A percentile compares a stretch with the other conserved stretches of the same genome.
phyloP scores from a whole-genome alignment of 1,139 yeast species.

The Saccharomyces hybrid region DNA sequence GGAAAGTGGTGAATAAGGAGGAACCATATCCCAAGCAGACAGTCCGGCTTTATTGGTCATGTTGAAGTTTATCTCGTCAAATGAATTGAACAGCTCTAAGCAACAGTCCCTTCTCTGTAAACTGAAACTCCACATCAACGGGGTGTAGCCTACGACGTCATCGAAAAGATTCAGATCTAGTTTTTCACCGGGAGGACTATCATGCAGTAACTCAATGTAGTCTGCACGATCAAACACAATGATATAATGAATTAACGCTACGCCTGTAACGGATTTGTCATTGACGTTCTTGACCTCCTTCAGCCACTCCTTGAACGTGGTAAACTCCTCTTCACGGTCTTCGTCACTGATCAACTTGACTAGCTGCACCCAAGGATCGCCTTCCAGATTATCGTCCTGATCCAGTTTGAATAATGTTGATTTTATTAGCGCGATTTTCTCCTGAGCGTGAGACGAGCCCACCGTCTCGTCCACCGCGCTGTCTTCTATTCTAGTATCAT shows the following conservation, averaged over 20 bases:
- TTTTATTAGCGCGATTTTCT: not conserved
- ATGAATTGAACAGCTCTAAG: constrained; percentile 34
- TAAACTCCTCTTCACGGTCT: too few species aligned
- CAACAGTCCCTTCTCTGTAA: constrained; percentile 33
- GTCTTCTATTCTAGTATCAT: not conserved
- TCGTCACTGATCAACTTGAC: constrained; percentile 20
- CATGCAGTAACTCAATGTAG: constrained; percentile 37
- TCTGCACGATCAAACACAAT: constrained; percentile 23
- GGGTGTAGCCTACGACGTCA: constrained; percentile 37
- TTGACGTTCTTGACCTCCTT: constrained; percentile 15
- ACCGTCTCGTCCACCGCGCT: not conserved
- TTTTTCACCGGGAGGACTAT: constrained; percentile 13
- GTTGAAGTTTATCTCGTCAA: constrained; percentile 35
- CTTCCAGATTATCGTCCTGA: constrained; percentile 2
- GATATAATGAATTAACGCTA: constrained; percentile 23
- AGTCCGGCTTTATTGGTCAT: constrained; percentile 31
- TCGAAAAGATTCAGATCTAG: constrained; percentile 36
- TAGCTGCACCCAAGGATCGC: constrained; percentile 19
- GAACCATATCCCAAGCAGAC: constrained; percentile 35
- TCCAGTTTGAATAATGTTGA: not conserved
- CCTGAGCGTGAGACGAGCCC: not conserved
- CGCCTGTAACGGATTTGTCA: constrained; percentile 20
- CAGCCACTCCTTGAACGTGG: constrained; percentile 16
- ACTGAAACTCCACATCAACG: constrained; percentile 45
- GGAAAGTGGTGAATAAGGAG: constrained; percentile 34